Percentiles rank a stretch among this genome's conserved stretches.
These are phyloP conservation scores for Closterium sp. DNA, from an alignment of 139 green algal genomes.

Conservation along the genomic window DNA sequence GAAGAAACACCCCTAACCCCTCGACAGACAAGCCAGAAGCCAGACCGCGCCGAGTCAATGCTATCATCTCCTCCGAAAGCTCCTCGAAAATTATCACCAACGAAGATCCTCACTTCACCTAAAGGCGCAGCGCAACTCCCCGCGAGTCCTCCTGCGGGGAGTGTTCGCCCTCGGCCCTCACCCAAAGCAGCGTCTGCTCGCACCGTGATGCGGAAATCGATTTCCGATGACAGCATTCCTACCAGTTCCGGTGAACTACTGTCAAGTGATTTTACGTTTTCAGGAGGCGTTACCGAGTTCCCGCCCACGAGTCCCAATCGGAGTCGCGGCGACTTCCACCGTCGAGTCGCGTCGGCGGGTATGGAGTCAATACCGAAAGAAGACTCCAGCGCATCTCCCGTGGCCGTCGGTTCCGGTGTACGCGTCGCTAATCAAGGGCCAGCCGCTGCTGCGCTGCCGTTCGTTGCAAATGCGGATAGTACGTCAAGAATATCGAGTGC, in stretches of 20 bases:
- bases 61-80: neutral
- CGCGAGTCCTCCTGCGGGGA: neutral
- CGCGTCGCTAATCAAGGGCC: no score
- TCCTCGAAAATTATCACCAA: neutral
- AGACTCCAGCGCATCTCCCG: neutral
- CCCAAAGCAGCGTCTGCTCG: neutral
- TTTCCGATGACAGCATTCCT: no score
- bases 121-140: neutral
- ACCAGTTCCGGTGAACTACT: neutral
- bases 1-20: neutral
- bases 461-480: no score
- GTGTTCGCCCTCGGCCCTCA: no score
- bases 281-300: neutral
- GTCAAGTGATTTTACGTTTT: neutral
- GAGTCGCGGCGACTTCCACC: neutral
- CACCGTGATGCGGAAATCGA: neutral
- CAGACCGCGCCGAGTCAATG: neutral
- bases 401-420: no score
- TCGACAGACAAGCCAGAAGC: neutral
- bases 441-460: no score
- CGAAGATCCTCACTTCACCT: neutral
- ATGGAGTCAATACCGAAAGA: neutral
- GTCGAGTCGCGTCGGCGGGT: neutral
- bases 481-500: neutral
- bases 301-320: neutral